These are phyloP conservation scores for Pseudevernia furfuracea DNA, from an alignment of 495 filamentous ascomycete species.

Conservation along the genomic window DNA sequence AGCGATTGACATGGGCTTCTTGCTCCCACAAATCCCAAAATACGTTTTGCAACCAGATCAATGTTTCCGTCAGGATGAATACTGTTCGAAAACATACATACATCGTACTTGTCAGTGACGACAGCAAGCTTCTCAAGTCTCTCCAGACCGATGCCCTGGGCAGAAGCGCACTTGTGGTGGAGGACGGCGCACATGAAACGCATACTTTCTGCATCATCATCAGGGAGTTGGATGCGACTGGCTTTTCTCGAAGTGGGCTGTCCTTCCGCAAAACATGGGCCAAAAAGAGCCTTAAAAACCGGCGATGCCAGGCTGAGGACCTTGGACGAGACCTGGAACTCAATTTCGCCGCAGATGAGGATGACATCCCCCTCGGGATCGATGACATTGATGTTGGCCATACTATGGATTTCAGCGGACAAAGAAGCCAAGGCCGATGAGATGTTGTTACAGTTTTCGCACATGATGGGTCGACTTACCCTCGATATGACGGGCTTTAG, in stretches of 20 bases:
- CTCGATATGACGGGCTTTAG: neutral
- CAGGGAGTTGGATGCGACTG: neutral
- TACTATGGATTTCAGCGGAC: neutral
- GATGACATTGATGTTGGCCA: slow-evolving; percentile 4
- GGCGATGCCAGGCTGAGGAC: slow-evolving; percentile 14
- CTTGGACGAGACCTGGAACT: slow-evolving; percentile 15
- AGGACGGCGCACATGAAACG: slow-evolving; percentile 4
- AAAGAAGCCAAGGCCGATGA: neutral
- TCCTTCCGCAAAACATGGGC: slow-evolving; percentile 27
- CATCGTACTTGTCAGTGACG: slow-evolving; percentile 4
- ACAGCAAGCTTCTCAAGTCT: slow-evolving; percentile 5
- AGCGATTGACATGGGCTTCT: neutral
- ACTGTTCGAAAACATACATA: neutral
- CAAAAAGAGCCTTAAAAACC: slow-evolving; percentile 15
- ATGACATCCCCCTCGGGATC: slow-evolving; percentile 12
- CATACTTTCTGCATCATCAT: slow-evolving; percentile 9
- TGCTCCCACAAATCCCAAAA: neutral
- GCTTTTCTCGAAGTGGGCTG: neutral
- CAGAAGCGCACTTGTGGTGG: neutral
- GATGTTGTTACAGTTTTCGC: neutral
- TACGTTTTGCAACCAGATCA: neutral
- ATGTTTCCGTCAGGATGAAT: neutral
- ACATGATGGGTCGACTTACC: neutral
- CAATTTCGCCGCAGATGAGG: neutral
- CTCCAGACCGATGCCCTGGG: neutral